Conservation (phyloP, 176 grass and related monocot genomes). For the Aegilops longissima region DNA sequence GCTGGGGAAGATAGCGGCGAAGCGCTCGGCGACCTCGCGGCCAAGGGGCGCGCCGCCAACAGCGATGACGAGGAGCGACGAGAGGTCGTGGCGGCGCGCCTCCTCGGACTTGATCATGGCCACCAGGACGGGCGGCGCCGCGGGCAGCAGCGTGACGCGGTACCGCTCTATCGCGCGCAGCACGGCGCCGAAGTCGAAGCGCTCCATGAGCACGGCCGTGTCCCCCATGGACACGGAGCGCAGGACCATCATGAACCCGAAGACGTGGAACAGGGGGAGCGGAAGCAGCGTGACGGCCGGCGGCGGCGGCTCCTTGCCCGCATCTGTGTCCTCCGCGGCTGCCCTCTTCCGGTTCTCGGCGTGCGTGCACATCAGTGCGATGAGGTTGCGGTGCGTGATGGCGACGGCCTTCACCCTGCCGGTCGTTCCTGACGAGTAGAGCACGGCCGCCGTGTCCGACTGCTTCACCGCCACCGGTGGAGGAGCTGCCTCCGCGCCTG, state of each 20-base stretch:
- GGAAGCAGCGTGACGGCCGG: slow-evolving; percentile 48
- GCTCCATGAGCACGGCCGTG: slow-evolving; percentile 77
- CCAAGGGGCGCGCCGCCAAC: slow-evolving; percentile 75
- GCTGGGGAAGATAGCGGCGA: slow-evolving; percentile 59
- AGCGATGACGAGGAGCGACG: slow-evolving; percentile 50
- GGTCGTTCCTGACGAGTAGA: slow-evolving; percentile 93
- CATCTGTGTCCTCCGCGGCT: slow-evolving; percentile 27
- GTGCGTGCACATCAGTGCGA: slow-evolving; percentile 33
- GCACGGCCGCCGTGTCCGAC: slow-evolving; percentile 69
- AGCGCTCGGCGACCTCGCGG: slow-evolving; percentile 61
- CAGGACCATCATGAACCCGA: slow-evolving; percentile 71
- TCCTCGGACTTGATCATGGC: slow-evolving; percentile 68
- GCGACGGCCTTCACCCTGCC: slow-evolving; percentile 68
- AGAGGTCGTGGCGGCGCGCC: slow-evolving; percentile 57
- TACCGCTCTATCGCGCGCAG: slow-evolving; percentile 60
- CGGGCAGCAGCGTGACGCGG: slow-evolving; percentile 55
- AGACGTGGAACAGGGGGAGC: slow-evolving; percentile 75
- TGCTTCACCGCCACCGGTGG: slow-evolving; percentile 50
- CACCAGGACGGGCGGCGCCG: slow-evolving; percentile 65
- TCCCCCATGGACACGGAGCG: slow-evolving; percentile 59
- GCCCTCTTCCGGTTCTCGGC: neutral
- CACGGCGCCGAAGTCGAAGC: slow-evolving; percentile 55
- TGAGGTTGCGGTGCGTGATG: slow-evolving; percentile 73
- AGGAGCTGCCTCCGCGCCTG: neutral
- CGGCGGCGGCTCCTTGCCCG: slow-evolving; percentile 17